phyloP scores from a whole-genome alignment of 495 filamentous ascomycete species.

The Evansstolkia leycettana region DNA sequence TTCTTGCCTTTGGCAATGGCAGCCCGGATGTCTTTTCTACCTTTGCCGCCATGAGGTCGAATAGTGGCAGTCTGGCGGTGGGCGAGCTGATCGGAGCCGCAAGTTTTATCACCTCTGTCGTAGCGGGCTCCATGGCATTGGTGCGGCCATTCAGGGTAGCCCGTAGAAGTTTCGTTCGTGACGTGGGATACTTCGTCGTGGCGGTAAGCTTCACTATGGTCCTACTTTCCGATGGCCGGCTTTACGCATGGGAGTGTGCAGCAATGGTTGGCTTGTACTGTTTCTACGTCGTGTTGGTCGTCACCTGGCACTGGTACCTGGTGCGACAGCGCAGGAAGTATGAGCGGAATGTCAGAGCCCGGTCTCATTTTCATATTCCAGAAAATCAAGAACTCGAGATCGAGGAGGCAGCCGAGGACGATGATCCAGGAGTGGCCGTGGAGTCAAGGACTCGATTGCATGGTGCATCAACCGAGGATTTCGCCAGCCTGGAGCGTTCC shows the following conservation, averaged over 20 bases:
- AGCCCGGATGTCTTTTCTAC: conserved; percentile 98
- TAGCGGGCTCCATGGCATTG: conserved; percentile 95
- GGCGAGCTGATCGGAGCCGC: conserved; percentile 95
- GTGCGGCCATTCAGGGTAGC: conserved; percentile 88
- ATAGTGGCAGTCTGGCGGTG: conserved; percentile 89
- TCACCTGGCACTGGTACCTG: conserved; percentile 85
- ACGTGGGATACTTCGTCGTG: conserved; percentile 86
- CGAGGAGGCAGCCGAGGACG: conserved; percentile 56
- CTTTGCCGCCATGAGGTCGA: conserved; percentile 93
- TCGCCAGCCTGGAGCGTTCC: conserved; percentile 57
- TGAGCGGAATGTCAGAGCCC: conserved; percentile 53
- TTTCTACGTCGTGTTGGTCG: conserved; percentile 82
- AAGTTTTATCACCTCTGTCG: conserved; percentile 91
- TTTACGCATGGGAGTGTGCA: conserved; percentile 79
- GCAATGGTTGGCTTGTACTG: conserved; percentile 86
- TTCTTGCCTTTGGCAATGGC: conserved; percentile 97
- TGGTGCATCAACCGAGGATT: conserved; percentile 49
- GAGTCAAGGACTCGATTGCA: conserved; percentile 40
- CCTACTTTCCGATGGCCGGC: conserved; percentile 72
- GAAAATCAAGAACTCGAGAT: conserved; percentile 60
- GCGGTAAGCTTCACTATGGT: conserved; percentile 81
- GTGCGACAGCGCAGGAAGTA: conserved; percentile 44
- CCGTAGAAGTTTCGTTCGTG: conserved; percentile 76
- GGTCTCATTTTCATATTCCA: conserved; percentile 58
- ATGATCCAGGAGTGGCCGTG: conserved; percentile 47